Base-by-base conservation (phyloP, 2,329 filamentous ascomycete species). In the Verticillium isaacii region DNA sequence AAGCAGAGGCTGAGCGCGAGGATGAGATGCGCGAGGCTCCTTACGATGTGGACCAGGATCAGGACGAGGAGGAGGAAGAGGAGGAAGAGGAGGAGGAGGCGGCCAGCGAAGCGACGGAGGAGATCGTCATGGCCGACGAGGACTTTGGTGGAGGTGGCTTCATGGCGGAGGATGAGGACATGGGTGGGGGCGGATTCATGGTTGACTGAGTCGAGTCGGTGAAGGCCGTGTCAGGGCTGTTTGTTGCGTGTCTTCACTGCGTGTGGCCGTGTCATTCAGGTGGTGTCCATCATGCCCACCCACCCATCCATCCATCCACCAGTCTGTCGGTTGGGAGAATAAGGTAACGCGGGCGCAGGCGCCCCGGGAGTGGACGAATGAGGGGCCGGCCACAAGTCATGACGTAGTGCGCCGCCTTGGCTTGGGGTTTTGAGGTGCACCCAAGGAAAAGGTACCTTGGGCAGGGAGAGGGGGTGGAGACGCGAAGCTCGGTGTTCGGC, bases 181-280 rank as follows among this genome's bases (percentile, higher is more conserved):
- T 74, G 63, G 82, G 78, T 36, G 81, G 82, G 19, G 78, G 78
- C 2, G 80, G 80, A 3, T 82, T 80, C 65, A 60, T 82, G 58
- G 63, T 77, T 19, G 76, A 78, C 17, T 78, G 19, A 58, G 45
- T 12, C 14, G 9, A 36, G 14, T 14, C 34, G 9, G 29, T 29
- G 29, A 29, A 29, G 29, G 34, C 34, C 34, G 34, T 36, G 8
- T 36, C 34, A 36, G 12, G 34, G 34, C 34, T 11, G 9, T 9
- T 36, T 36, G 9, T 36, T 14, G 34, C 34, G 14, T 9, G 9
- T 2, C 34, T 11, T 36, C 34, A 11, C 34, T 11, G 29, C 29
- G 29, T 29, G 29, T 29, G 29, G 29, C 29, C 29, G 29, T 29
- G 29, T 29, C 29, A 29, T 25, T 25, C 25, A 25, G 25, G 25